Evolutionary conservation across 2,329 filamentous ascomycete genomes (phyloP), one percentile per base, ranked within the genome.

Genomic region (Cryphonectria parasitica): DNA sequence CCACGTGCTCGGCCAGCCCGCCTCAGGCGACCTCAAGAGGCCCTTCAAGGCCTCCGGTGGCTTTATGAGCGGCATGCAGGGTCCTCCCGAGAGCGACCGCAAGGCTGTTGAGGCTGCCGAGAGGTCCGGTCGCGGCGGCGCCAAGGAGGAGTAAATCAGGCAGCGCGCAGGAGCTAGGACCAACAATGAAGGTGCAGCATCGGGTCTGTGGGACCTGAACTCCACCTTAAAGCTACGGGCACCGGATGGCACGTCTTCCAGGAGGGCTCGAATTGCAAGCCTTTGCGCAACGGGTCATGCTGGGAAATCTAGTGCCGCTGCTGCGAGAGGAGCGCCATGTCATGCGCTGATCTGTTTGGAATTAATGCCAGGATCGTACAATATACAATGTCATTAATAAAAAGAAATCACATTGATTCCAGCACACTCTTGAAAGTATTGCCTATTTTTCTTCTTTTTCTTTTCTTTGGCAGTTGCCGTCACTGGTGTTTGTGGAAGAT

Each of bases 41-140:
- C 96, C 96, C 74, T 99, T 97, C 91, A 99, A 98, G 91, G 88
- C 90, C 66, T 83, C 88, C 72, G 91, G 88, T 73, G 94, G 95
- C 67, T 88, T 98, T 81, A 94, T 97, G 92, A 89, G 89, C 76
- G 90, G 90, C 73, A 88, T 95, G 81, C 88, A 91, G 82, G 88
- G 88, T 74, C 88, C 88, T 41, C 87, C 92, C 76, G 89, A 92
- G 75, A 97, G 92, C 80, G 96, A 99, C 82, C 94, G 95, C 88
- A 94, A 95, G 84, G 90, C 92, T 69, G 88, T 97, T 64, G 92
- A 94, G 84, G 88, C 89, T 66, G 91, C 90, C 68, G 92, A 95
- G 86, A 92, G 92, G 80, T 87, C 91, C 69, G 91, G 91, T 73
- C 87, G 89, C 73, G 90, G 90, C 70, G 90, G 90, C 77, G 89